phyloP scores from a whole-genome alignment of 768 basidiomycete species.

The Lentinula edodes region DNA sequence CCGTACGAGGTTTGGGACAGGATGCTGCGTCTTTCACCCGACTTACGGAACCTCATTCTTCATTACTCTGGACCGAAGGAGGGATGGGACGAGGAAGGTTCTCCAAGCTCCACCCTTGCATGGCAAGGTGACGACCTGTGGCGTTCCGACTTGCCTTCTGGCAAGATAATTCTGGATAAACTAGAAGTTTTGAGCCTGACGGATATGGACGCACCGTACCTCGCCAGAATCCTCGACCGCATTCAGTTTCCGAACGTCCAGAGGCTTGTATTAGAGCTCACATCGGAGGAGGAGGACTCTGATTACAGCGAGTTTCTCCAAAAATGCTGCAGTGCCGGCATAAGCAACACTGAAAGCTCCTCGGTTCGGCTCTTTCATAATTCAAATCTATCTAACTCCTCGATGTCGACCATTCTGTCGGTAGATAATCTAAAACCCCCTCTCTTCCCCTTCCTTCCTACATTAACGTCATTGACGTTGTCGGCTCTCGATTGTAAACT shows the following conservation, averaged over 20 bases:
- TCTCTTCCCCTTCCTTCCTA: conserved; percentile 1
- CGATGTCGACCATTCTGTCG: background rate
- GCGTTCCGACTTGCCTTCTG: conserved; percentile 1
- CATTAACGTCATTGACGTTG: background rate
- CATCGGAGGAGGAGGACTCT: conserved; percentile 3
- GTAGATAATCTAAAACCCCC: background rate
- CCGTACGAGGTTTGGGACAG: conserved; percentile 48
- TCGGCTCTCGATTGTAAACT: conserved; percentile 4
- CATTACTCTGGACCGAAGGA: conserved; percentile 54
- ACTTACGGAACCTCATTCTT: conserved; percentile 40
- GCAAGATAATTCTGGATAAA: background rate
- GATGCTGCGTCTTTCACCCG: conserved; percentile 46
- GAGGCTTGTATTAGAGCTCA: background rate
- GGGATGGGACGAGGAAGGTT: background rate
- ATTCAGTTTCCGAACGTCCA: conserved; percentile 1
- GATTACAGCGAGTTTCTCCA: conserved; percentile 3
- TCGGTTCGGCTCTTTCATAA: background rate
- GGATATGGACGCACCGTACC: conserved; percentile 4
- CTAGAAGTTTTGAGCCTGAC: conserved; percentile 2
- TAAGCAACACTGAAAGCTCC: conserved; percentile 1
- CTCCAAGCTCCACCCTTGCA: background rate
- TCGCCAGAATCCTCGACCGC: background rate
- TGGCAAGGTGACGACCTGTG: conserved; percentile 6
- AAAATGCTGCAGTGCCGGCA: conserved; percentile 2
- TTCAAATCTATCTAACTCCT: background rate